Conservation (phyloP, 2,329 filamentous ascomycete species). For the Trichoderma arundinaceum region DNA sequence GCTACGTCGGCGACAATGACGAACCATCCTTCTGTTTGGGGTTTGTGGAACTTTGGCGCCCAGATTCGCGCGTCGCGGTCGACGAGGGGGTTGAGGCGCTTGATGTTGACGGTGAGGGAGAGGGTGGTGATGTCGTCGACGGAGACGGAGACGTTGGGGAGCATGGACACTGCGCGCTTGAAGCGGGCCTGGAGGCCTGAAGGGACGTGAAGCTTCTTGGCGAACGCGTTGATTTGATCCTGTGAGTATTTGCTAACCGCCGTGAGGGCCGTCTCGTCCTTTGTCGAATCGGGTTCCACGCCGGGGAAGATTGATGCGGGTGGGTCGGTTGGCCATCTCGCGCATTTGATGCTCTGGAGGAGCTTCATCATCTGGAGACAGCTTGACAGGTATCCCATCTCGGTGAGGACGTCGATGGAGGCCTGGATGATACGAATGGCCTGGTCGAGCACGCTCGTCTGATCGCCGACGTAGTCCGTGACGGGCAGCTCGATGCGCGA, state of each 20-base stretch:
- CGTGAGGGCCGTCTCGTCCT: conserved; percentile 52
- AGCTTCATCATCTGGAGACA: conserved; percentile 82
- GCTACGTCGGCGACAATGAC: conserved; percentile 72
- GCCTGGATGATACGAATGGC: conserved; percentile 97
- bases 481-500: conserved; percentile 91
- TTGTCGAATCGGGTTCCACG: conserved; percentile 55
- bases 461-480: conserved; percentile 95
- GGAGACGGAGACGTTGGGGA: conserved; percentile 72
- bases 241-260: conserved; percentile 48
- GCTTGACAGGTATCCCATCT: conserved; percentile 80
- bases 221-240: conserved; percentile 50
- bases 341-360: conserved; percentile 90
- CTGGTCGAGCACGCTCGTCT: conserved; percentile 88
- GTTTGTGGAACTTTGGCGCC: conserved; percentile 89
- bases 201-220: conserved; percentile 59
- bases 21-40: conserved; percentile 94
- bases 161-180: conserved; percentile 62
- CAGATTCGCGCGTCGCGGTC: conserved; percentile 77
- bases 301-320: conserved; percentile 81
- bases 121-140: conserved; percentile 65
- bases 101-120: conserved; percentile 67
- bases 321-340: conserved; percentile 85
- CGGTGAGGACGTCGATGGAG: conserved; percentile 89
- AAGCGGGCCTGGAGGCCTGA: conserved; percentile 53
- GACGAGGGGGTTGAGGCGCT: conserved; percentile 68